These are phyloP conservation scores for Edaphochlamys debaryana DNA, from an alignment of 139 green algal genomes.

Conservation along the genomic window DNA sequence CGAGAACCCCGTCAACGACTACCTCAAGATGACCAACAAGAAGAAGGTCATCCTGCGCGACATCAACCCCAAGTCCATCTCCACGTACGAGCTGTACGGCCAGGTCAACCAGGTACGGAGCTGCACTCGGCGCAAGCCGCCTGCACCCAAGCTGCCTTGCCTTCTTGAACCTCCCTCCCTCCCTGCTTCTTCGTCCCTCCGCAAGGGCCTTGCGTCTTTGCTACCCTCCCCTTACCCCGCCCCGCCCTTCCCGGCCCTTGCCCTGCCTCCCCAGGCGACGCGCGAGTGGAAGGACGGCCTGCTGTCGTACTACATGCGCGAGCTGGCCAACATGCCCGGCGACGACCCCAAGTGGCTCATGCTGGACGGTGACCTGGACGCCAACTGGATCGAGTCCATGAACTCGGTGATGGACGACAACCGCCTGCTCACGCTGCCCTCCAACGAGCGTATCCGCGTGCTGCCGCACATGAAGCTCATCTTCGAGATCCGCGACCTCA, in stretches of 20 bases:
- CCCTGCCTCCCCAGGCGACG: slow-evolving; percentile 70
- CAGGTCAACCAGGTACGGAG: slow-evolving; percentile 81
- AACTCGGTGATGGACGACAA: slow-evolving; percentile 94
- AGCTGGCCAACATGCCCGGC: slow-evolving; percentile 86
- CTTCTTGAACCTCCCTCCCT: too few relatives aligned
- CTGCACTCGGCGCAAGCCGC: too few relatives aligned
- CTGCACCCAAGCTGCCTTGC: too few relatives aligned
- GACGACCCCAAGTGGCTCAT: slow-evolving; percentile 92
- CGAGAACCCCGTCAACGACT: slow-evolving; percentile 82
- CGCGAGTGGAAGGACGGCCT: slow-evolving; percentile 92
- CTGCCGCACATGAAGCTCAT: slow-evolving; percentile 91
- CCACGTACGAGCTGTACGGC: slow-evolving; percentile 90
- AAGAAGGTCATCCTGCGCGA: slow-evolving; percentile 83
- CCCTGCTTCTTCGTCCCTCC: too few relatives aligned
- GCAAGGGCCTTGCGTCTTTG: too few relatives aligned
- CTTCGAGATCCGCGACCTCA: slow-evolving; percentile 88
- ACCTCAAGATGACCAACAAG: slow-evolving; percentile 88
- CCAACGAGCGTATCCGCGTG: slow-evolving; percentile 90
- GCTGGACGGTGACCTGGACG: slow-evolving; percentile 88
- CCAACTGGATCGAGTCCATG: slow-evolving; percentile 94
- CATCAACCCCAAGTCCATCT: slow-evolving; percentile 92
- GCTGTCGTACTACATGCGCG: slow-evolving; percentile 89
- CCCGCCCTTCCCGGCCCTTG: too few relatives aligned
- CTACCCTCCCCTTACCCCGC: too few relatives aligned
- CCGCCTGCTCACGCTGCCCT: slow-evolving; percentile 85